phyloP scores from a whole-genome alignment of 148 eudicot genomes.

The Fagopyrum homotropicum region DNA sequence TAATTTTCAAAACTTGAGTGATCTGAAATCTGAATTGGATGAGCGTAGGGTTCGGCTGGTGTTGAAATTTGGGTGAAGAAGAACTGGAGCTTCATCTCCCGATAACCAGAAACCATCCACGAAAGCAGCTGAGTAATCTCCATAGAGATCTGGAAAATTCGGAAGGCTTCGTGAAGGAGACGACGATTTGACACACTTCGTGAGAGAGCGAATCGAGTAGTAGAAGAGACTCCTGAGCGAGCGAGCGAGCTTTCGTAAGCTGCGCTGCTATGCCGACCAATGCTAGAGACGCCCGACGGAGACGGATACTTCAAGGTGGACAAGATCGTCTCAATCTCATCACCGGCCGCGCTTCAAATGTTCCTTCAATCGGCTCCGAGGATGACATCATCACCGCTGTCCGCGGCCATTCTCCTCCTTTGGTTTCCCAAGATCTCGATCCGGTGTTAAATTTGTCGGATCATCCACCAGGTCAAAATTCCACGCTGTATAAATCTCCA shows the following conservation, averaged over 20 bases:
- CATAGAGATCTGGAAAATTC: background rate
- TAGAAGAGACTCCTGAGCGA: background rate
- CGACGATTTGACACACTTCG: no score
- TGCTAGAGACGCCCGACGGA: conserved; percentile 7
- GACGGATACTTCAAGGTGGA: conserved; percentile 11
- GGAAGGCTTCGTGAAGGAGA: background rate
- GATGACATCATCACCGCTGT: background rate
- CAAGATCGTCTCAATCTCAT: conserved; percentile 13
- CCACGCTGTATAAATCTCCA: background rate
- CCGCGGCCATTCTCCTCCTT: conserved; percentile 2
- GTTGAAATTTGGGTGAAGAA: background rate
- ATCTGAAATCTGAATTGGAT: background rate
- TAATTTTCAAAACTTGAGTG: background rate
- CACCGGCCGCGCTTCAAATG: conserved; percentile 10
- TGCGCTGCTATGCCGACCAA: conserved; percentile 8
- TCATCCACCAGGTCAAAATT: background rate
- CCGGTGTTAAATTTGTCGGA: background rate
- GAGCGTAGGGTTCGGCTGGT: background rate
- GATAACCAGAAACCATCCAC: background rate
- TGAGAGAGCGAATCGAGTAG: background rate
- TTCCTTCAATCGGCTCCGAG: conserved; percentile 18
- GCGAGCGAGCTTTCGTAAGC: background rate
- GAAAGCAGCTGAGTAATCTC: background rate
- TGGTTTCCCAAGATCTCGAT: conserved; percentile 3
- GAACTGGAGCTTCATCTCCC: background rate